Conservation (phyloP, 345 rosid genomes). For the Brassica incana region DNA sequence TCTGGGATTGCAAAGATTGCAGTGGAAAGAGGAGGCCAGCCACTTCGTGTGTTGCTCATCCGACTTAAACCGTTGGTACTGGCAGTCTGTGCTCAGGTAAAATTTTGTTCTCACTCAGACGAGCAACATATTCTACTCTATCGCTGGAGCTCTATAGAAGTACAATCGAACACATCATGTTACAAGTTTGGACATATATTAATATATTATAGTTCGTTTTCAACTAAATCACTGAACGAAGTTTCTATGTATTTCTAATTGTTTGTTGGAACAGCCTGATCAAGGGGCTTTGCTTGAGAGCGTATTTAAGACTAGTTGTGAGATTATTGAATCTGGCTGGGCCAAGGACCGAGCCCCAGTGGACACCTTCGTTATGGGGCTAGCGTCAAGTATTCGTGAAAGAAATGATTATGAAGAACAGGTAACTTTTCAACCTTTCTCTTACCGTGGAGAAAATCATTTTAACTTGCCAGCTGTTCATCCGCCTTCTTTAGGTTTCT, state of each 20-base stretch:
- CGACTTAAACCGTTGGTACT: conserved; percentile 90
- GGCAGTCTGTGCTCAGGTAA: conserved; percentile 86
- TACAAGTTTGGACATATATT: conserved; percentile 1
- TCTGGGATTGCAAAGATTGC: conserved; percentile 86
- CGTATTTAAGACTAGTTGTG: conserved; percentile 75
- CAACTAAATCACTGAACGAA: conserved; percentile 1
- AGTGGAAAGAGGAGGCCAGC: conserved; percentile 90
- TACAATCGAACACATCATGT: conserved; percentile 15
- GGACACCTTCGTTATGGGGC: conserved; percentile 90
- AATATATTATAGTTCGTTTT: background rate
- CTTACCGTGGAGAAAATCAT: background rate
- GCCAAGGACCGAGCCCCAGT: conserved; percentile 91
- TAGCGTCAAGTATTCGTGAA: conserved; percentile 88
- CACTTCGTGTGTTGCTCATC: conserved; percentile 88
- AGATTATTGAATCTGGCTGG: conserved; percentile 95
- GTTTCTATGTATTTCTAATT: conserved; percentile 14
- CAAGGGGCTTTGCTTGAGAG: conserved; percentile 84
- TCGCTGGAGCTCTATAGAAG: conserved; percentile 5
- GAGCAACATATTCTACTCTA: conserved; percentile 18
- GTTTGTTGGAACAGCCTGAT: conserved; percentile 66
- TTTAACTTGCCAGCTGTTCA: conserved; percentile 12
- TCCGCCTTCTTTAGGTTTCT: background rate
- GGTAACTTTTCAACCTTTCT: conserved; percentile 48
- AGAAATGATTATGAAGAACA: conserved; percentile 88
- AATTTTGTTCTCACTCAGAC: conserved; percentile 17